These are phyloP conservation scores for Botrytis deweyae DNA, from an alignment of 2,329 filamentous ascomycete genomes.

Conservation along the genomic window DNA sequence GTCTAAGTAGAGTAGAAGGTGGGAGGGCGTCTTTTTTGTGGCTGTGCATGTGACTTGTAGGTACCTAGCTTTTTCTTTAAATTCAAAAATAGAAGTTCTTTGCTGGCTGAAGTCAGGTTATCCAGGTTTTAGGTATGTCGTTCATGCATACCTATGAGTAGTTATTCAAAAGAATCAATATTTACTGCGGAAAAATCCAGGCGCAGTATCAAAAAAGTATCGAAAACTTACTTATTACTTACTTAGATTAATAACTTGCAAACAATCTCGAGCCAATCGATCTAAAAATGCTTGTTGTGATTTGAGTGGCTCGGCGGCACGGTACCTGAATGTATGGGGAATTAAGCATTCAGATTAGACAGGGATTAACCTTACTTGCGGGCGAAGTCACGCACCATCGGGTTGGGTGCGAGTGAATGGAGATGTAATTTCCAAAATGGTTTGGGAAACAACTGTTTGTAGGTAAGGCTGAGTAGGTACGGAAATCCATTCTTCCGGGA, in stretches of 20 bases:
- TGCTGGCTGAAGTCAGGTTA: not conserved
- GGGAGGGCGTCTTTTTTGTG: not conserved
- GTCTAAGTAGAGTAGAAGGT: not conserved
- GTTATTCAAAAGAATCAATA: not conserved
- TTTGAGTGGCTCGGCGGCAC: not conserved
- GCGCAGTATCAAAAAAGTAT: not conserved
- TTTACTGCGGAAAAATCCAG: not conserved
- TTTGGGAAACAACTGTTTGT: not conserved
- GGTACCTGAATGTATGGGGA: not conserved
- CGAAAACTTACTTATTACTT: not conserved
- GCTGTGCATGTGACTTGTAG: not conserved
- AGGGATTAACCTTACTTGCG: not conserved
- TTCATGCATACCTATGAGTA: not conserved
- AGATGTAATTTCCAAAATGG: too few species aligned
- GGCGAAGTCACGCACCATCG: not conserved
- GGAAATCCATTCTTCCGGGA: not conserved
- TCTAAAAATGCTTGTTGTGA: not conserved
- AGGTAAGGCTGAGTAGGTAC: constrained; percentile 11
- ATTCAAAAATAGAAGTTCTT: not conserved
- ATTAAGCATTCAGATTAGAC: not conserved
- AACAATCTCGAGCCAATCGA: not conserved
- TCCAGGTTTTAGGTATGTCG: not conserved
- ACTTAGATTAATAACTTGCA: not conserved
- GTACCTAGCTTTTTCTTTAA: too few species aligned
- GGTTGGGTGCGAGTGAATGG: not conserved